Evolutionary conservation across 768 basidiomycete genomes (phyloP), one percentile per base, ranked within the genome.

Genomic region (Tulasnella sp.): DNA sequence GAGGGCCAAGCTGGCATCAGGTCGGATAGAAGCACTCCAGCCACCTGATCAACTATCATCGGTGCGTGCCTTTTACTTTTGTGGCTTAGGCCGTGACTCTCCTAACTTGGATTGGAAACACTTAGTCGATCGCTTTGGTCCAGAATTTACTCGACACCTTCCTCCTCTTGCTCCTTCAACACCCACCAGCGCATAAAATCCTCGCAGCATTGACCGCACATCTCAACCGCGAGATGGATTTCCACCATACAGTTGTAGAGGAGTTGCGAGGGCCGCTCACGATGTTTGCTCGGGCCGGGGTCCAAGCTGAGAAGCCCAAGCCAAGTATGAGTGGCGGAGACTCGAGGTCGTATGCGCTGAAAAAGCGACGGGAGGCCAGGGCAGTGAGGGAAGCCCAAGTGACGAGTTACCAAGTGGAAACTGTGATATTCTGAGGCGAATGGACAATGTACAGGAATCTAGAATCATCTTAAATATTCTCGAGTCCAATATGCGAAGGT

Each of bases 61-160:
- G 34, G 34, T 38, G 15, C 15, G 34, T n/a, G n/a, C n/a, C 7
- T 53, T 15, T 34, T 41, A 1, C 12, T 3, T 22, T 21, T 24
- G 21, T 5, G 44, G 15, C 27, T 3, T 24, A 5, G 2, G 12
- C 19, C 19, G 27, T 9, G 9, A n/a, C 12, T 29, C 41, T 24
- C 12, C 43, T 45, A 9, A 42, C 54, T 12, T n/a, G 42, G 7
- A 45, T 21, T 3, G 10, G 15, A 15, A 19, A 17, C 3, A 25
- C 17, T 15, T 22, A 55, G 54, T 21, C 54, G 2, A 45, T 55
- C 38, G 25, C 19, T 24, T 55, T 55, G 38, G 27, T 55, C 38
- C 54, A 55, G 30, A 10, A 42, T 8, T 22, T 55, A 24, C 43
- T 55, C 10, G 54, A 55, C 43, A 55, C 54, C 17, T 55, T 55